Conservation (phyloP, 2,329 filamentous ascomycete genomes). For the Penicillium sp. region DNA sequence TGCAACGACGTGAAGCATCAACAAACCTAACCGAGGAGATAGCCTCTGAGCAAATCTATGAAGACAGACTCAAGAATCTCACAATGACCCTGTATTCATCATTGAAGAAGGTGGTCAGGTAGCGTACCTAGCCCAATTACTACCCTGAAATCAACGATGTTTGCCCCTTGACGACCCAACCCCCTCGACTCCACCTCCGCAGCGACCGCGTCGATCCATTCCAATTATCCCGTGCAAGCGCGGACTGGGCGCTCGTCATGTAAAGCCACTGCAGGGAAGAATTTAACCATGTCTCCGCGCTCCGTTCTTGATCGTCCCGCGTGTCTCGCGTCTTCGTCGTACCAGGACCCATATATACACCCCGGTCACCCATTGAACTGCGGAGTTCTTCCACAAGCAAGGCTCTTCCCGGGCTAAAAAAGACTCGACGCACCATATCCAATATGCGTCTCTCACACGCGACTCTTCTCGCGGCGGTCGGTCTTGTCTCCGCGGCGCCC, state of each 20-base stretch:
- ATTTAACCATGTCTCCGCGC: background rate
- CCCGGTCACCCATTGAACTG: background rate
- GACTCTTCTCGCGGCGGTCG: constrained; percentile 4
- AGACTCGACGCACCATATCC: background rate
- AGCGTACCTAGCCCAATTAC: background rate
- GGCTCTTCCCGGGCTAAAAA: background rate
- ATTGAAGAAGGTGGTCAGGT: background rate
- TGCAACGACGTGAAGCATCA: background rate
- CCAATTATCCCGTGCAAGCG: constrained; percentile 5
- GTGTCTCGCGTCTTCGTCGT: background rate
- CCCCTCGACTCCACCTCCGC: background rate
- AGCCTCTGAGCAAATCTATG: background rate
- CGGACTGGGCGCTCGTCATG: background rate
- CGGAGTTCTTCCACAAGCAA: too few species aligned
- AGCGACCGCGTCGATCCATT: constrained; percentile 13
- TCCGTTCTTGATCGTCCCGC: constrained; percentile 4
- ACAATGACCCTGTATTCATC: background rate
- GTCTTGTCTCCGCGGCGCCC: background rate
- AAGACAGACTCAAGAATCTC: too few species aligned
- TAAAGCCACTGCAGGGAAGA: background rate
- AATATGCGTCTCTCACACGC: constrained; percentile 12
- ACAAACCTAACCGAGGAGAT: background rate
- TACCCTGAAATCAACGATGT: background rate
- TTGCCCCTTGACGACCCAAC: background rate
- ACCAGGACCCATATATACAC: background rate